phyloP scores from a whole-genome alignment of 495 filamentous ascomycete genomes.

The Neurospora sp. region DNA sequence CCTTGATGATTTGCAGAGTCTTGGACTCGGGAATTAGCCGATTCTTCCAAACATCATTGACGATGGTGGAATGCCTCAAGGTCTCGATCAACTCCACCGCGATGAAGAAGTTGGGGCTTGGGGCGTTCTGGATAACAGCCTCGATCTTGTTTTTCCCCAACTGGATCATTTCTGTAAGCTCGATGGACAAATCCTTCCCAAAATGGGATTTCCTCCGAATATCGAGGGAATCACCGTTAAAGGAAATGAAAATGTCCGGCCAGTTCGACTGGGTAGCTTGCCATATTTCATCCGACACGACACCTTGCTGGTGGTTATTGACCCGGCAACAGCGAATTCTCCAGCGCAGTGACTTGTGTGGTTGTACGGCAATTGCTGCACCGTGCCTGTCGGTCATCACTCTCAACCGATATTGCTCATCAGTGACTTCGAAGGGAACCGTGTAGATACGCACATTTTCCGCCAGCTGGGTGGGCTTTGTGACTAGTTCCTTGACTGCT shows the following conservation, averaged over 20 bases:
- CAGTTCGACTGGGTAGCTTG: constrained; percentile 33
- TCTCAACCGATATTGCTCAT: constrained; percentile 14
- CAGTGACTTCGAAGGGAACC: constrained; percentile 25
- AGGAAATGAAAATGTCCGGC: constrained; percentile 61
- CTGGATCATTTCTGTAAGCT: constrained; percentile 49
- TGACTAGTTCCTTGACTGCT: constrained; percentile 33
- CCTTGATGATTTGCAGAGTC: constrained; percentile 40
- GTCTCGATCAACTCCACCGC: constrained; percentile 55
- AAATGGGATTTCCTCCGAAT: constrained; percentile 55
- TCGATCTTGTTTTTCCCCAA: constrained; percentile 49
- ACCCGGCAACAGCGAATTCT: constrained; percentile 27
- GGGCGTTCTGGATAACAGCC: constrained; percentile 36
- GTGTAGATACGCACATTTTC: constrained; percentile 18
- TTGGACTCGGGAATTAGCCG: constrained; percentile 23
- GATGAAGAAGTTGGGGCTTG: constrained; percentile 36
- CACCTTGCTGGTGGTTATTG: not conserved
- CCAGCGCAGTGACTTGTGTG: constrained; percentile 27
- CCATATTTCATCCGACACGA: not conserved
- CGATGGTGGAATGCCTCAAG: constrained; percentile 38
- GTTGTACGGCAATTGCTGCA: not conserved
- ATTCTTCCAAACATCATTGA: constrained; percentile 26
- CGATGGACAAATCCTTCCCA: constrained; percentile 64
- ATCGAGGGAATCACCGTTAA: constrained; percentile 53
- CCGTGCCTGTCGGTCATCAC: not conserved
- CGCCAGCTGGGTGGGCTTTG: constrained; percentile 28